Base-by-base conservation (phyloP, 1,284 basidiomycete genomes). In the Sphaerobolus stellatus region DNA sequence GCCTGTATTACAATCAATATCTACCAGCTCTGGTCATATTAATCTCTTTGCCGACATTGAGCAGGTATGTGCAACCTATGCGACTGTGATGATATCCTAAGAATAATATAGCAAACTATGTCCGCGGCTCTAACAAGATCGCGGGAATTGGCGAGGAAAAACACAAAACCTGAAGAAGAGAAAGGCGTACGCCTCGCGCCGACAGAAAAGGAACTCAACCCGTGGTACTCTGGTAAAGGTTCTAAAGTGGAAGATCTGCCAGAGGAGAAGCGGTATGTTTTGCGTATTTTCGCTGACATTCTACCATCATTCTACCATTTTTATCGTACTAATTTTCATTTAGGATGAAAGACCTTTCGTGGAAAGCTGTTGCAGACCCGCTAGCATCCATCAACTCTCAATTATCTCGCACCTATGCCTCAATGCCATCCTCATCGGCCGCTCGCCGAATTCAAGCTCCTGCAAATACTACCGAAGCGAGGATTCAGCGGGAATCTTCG, bases 41-140 rank as follows among this genome's bases (percentile, higher is more conserved):
- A 91, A 92, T 63, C 70, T 91, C 50, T 91, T 92, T 60, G 83
- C 87, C 59, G 87, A 90, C 62, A 59, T 90, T 9, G 89, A 90
- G 62, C 76, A 78, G 62, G 86, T 82, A 54, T 9, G 75, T 64
- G 5, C 48, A 24, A 27, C 41, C 30, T 43, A 28, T 14, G 31
- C 28, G 3, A 48, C 20, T 27, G 18, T 31, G 11, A 46, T 52
- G 16, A 2, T 33, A 7, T 41, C 29, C 6, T 18, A 36, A 5
- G 52, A 3, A 34, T 52, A 45, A 43, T 50, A 25, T 59, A 79
- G 78, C 73, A 70, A 61, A 66, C 73, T n/a, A 75, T 80, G 41
- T 62, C 77, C 1, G 69, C 77, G 5, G 68, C 78, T 9, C 69
- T 77, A 11, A 72, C 72, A 22, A 73, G 75, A 2, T 68, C 75